Evolutionary conservation across 2,329 filamentous ascomycete genomes (phyloP).

Genomic region (Venturia carpophila): DNA sequence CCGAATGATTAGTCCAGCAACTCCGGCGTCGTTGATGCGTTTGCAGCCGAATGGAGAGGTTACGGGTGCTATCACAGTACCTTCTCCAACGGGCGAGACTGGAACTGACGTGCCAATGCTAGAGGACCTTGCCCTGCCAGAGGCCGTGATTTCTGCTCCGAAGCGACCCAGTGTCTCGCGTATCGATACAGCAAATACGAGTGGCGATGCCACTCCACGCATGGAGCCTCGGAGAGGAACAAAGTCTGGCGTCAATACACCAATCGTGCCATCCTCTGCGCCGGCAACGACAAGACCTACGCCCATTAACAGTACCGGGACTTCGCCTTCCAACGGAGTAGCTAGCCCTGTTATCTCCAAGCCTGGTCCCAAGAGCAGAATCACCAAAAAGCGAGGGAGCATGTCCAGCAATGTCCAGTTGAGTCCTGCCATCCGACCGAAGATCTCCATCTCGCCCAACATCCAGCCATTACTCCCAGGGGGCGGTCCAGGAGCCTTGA

Average conservation of each 20-base stretch:
- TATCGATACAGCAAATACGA: slow-evolving; percentile 43
- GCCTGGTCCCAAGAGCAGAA: slow-evolving; percentile 38
- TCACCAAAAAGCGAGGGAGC: slow-evolving; percentile 62
- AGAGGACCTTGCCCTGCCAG: slow-evolving; percentile 64
- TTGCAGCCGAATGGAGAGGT: slow-evolving; percentile 24
- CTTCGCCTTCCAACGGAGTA: slow-evolving; percentile 33
- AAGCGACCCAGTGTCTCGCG: slow-evolving; percentile 42
- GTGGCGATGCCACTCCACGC: slow-evolving; percentile 48
- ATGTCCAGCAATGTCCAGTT: slow-evolving; percentile 60
- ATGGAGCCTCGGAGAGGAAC: slow-evolving; percentile 61
- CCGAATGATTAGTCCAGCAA: slow-evolving; percentile 51
- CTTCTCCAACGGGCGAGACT: slow-evolving; percentile 4
- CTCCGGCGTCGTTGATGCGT: slow-evolving; percentile 77
- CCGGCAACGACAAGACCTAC: slow-evolving; percentile 38
- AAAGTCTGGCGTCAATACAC: slow-evolving; percentile 45
- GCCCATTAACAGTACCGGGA: slow-evolving; percentile 26
- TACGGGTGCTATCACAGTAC: background rate
- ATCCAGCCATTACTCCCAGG: slow-evolving; percentile 85
- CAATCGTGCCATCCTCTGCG: background rate
- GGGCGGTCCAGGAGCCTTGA: slow-evolving; percentile 42
- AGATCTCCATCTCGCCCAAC: slow-evolving; percentile 70
- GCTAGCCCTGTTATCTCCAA: slow-evolving; percentile 6
- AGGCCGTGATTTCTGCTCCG: slow-evolving; percentile 52
- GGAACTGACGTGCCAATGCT: slow-evolving; percentile 30
- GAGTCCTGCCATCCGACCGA: slow-evolving; percentile 78